Evolutionary conservation across 169 alveolate genomes (phyloP).

Genomic region (Eimeria sp.): DNA sequence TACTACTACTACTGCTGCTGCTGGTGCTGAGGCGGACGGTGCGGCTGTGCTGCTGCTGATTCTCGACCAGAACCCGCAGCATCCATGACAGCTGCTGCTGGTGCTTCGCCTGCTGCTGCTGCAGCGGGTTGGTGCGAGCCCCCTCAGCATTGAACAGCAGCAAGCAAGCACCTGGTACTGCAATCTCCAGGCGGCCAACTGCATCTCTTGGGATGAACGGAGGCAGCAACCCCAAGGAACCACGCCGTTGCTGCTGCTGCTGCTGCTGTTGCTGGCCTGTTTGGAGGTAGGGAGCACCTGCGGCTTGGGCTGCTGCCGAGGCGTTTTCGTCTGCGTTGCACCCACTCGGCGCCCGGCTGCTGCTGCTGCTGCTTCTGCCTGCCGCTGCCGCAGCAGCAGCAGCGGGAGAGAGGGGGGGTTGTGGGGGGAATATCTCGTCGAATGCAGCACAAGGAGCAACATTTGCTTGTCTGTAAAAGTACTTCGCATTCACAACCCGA

Average conservation of each 20-base stretch:
- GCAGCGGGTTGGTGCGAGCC: neutral
- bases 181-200: conserved; percentile 27
- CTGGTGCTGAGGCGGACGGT: conserved; percentile 8
- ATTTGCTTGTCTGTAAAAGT: conserved; percentile 68
- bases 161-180: conserved; percentile 23
- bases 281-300: neutral
- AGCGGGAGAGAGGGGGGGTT: neutral
- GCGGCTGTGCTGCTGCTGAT: conserved; percentile 68
- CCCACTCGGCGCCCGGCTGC: conserved; percentile 38
- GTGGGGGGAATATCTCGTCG: conserved; percentile 43
- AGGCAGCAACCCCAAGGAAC: neutral
- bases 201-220: conserved; percentile 25
- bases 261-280: neutral
- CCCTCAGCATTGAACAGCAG: conserved; percentile 65
- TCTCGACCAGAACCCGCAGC: conserved; percentile 51
- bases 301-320: neutral
- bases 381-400: conserved; percentile 31
- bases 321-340: neutral
- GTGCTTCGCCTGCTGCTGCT: conserved; percentile 73
- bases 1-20: neutral
- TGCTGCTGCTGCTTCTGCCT: conserved; percentile 1
- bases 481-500: conserved; percentile 72
- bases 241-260: conserved; percentile 34
- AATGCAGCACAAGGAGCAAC: conserved; percentile 60
- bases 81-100: conserved; percentile 75